These are phyloP conservation scores for Penicillium canescens DNA, from an alignment of 495 filamentous ascomycete genomes.

Conservation along the genomic window DNA sequence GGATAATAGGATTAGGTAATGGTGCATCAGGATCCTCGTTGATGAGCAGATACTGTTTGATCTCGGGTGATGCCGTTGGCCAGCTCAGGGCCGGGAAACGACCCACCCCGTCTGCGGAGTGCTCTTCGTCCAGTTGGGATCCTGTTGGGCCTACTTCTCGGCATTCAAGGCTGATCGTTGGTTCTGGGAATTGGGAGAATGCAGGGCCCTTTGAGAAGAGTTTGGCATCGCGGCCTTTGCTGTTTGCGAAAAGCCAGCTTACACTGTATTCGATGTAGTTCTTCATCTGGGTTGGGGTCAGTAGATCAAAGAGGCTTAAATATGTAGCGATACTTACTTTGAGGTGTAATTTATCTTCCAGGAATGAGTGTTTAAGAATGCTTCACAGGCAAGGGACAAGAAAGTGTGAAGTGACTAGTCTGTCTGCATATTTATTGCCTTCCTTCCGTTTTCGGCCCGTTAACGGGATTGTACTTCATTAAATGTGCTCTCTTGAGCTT, in stretches of 20 bases:
- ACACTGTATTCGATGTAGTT: conserved; percentile 40
- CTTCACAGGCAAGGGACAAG: too few relatives aligned
- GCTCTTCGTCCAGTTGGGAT: conserved; percentile 36
- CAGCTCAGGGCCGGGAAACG: conserved; percentile 46
- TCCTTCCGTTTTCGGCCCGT: not conserved
- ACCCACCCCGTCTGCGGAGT: conserved; percentile 42
- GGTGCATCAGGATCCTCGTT: conserved; percentile 54
- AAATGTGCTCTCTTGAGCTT: too few relatives aligned
- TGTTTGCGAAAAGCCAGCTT: conserved; percentile 30
- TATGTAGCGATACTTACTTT: too few relatives aligned
- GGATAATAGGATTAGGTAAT: conserved; percentile 43
- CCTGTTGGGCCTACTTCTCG: conserved; percentile 45
- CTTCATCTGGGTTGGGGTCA: conserved; percentile 7
- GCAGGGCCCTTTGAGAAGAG: conserved; percentile 46
- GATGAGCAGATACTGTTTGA: conserved; percentile 49
- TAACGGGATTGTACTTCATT: not conserved
- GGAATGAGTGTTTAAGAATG: too few relatives aligned
- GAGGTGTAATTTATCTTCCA: too few relatives aligned
- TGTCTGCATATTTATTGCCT: not conserved
- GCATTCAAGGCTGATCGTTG: conserved; percentile 44
- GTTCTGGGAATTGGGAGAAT: conserved; percentile 39
- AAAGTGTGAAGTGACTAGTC: too few relatives aligned
- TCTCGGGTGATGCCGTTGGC: conserved; percentile 31
- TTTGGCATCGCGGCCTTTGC: conserved; percentile 44
- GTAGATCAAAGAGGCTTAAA: not conserved